Evolutionary conservation across 192 early-diverging fungal species (phyloP), one percentile per base, ranked within the genome.

Genomic region (Backusella tuberculispora): DNA sequence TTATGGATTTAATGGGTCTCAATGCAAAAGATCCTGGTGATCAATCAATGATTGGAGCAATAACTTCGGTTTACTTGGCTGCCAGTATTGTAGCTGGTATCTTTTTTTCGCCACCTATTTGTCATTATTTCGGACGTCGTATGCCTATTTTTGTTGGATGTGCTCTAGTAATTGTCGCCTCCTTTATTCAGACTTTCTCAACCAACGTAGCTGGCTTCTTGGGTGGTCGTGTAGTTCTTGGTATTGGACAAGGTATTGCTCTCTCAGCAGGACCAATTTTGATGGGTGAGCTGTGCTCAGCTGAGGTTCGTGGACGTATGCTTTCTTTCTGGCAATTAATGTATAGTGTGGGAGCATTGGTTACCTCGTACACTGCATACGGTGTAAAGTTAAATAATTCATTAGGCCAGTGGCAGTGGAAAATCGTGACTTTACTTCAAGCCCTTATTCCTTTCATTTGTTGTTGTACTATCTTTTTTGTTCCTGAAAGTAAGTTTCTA

Each of bases 281-380:
- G 7, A 76, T 76, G 67, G 43, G 67, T 24, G 74, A 76, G 24
- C 69, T 76, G n/a, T 69, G 67, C 17, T 17, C 74, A 19, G 67
- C 65, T 8, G 74, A 76, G 44, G 60, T 76, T 63, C 74, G 74
- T 63, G 74, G 74, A 45, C 74, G 68, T 9, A 76, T 76, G 74
- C 66, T 76, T 44, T 76, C 74, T 1, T 76, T 76, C 53, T 76
- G 74, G 74, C 74, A 76, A 19, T 69, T 76, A 40, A 41, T 60
- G 29, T 76, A 76, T 38, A 69, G 66, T 63, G 68, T 76, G 5
- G 74, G 74, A 45, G 74, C 74, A 5, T 56, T 76, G 67, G 66
- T 76, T 21, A 63, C 66, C 21, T 69, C 74, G 1, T 76, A 63
- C 67, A 70, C 66, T 63, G 74, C 74, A n/a, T 67, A 69, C 14